These are phyloP conservation scores for Cornus suecica DNA, from an alignment of 148 eudicot genomes.

Conservation along the genomic window DNA sequence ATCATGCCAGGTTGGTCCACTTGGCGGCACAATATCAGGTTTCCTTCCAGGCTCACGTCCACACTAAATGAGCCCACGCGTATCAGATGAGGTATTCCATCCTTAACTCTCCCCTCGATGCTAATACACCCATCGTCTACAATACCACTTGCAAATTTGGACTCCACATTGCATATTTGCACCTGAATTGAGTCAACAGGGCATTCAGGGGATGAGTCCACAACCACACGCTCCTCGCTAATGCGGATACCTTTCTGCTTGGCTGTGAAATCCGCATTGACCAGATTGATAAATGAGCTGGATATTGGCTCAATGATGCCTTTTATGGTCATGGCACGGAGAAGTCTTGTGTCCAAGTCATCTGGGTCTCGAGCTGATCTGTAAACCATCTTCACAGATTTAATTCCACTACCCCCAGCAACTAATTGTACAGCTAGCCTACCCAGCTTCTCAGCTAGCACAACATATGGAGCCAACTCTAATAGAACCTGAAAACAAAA, in stretches of 20 bases:
- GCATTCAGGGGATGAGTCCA: slow-evolving; percentile 45
- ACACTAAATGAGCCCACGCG: slow-evolving; percentile 73
- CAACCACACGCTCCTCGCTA: slow-evolving; percentile 60
- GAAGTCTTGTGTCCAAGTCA: slow-evolving; percentile 80
- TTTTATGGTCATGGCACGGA: slow-evolving; percentile 85
- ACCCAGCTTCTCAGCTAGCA: slow-evolving; percentile 81
- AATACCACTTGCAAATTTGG: slow-evolving; percentile 63
- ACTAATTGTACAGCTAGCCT: slow-evolving; percentile 78
- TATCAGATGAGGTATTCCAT: slow-evolving; percentile 68
- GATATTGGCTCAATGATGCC: slow-evolving; percentile 95
- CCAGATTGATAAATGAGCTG: slow-evolving; percentile 66
- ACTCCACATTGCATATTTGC: slow-evolving; percentile 52
- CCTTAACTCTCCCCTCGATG: slow-evolving; percentile 77
- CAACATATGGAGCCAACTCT: slow-evolving; percentile 75
- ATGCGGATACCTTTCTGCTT: slow-evolving; percentile 77
- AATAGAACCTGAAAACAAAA: slow-evolving; percentile 51
- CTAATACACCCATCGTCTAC: slow-evolving; percentile 54
- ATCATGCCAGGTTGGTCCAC: slow-evolving; percentile 95
- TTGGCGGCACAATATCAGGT: slow-evolving; percentile 71
- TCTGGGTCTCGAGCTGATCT: slow-evolving; percentile 71
- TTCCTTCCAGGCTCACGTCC: slow-evolving; percentile 86
- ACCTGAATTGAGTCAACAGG: slow-evolving; percentile 76
- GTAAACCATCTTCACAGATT: slow-evolving; percentile 64
- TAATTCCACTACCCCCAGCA: slow-evolving; percentile 76
- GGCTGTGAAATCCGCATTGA: slow-evolving; percentile 87